A percentile compares a stretch with the other conserved stretches of the same genome.
These are phyloP conservation scores for Penicillium freii DNA, from an alignment of 2,329 filamentous ascomycete species.

Conservation along the genomic window DNA sequence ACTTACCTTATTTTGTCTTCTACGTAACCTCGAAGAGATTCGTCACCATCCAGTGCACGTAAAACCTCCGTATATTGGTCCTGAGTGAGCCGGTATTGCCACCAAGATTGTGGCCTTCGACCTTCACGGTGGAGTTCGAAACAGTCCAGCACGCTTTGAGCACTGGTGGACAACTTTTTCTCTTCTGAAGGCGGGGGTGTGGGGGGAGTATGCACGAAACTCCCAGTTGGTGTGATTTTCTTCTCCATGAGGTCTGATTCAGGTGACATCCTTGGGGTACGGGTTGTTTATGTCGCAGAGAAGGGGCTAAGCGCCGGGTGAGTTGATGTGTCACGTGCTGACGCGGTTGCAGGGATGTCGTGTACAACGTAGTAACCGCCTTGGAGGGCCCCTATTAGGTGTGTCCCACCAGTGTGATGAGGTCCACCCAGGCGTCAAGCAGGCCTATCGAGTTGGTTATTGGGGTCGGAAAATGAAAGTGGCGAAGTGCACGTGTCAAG, in stretches of 20 bases:
- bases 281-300: background rate
- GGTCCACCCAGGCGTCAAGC: no score
- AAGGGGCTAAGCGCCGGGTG: background rate
- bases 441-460: no score
- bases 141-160: conserved; percentile 10
- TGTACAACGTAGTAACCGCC: no score
- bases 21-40: no score
- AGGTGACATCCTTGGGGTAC: background rate
- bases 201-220: background rate
- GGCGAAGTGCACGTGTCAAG: no score
- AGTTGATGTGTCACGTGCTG: background rate
- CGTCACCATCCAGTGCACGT: background rate
- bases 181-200: conserved; percentile 3
- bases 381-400: no score
- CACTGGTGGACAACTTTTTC: conserved; percentile 9
- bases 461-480: no score
- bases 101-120: conserved; percentile 7
- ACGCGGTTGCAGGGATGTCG: background rate
- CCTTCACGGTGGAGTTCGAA: conserved; percentile 6
- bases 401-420: no score
- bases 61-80: conserved; percentile 2
- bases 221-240: background rate
- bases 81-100: background rate
- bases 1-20: background rate
- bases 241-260: background rate